Evolutionary conservation across 1,284 basidiomycete species (phyloP).

Genomic region (Microbotryum scabiosae): DNA sequence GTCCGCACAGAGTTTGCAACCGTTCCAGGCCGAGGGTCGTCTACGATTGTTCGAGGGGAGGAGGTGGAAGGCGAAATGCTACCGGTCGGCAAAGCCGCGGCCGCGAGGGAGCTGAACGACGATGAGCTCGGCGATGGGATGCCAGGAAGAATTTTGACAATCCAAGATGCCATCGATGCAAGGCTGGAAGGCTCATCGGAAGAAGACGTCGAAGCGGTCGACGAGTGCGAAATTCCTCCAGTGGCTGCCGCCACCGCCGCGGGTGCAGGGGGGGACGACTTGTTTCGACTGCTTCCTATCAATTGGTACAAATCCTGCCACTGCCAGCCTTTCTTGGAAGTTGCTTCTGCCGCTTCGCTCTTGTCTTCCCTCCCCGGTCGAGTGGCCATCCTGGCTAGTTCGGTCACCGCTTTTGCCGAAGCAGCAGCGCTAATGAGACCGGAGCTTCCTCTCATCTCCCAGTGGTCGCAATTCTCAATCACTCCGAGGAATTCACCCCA

Average conservation of each 20-base stretch:
- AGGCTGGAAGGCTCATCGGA: slow-evolving; percentile 19
- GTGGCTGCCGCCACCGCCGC: too few relatives aligned
- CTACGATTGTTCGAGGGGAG: background rate
- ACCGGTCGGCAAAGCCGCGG: slow-evolving; percentile 7
- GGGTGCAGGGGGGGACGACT: background rate
- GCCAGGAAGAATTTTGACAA: slow-evolving; percentile 31
- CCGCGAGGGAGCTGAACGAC: slow-evolving; percentile 4
- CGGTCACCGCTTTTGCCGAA: slow-evolving; percentile 21
- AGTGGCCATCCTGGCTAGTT: slow-evolving; percentile 17
- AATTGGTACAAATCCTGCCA: slow-evolving; percentile 30
- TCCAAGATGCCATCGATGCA: slow-evolving; percentile 32
- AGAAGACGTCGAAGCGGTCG: too few relatives aligned
- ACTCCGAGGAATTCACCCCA: slow-evolving; percentile 88
- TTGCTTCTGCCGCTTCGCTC: slow-evolving; percentile 4
- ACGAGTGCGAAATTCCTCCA: too few relatives aligned
- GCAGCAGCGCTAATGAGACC: slow-evolving; percentile 40
- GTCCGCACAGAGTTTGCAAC: slow-evolving; percentile 1
- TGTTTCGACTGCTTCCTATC: slow-evolving; percentile 11
- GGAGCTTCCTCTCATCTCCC: slow-evolving; percentile 82
- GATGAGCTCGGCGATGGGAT: background rate
- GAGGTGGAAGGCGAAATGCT: background rate
- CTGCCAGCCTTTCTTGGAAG: slow-evolving; percentile 15
- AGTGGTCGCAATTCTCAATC: slow-evolving; percentile 88
- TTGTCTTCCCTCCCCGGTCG: slow-evolving; percentile 2
- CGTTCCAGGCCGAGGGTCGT: slow-evolving; percentile 3